Evolutionary conservation across 2,329 filamentous ascomycete genomes (phyloP).

Genomic region (Xylariales sp.): DNA sequence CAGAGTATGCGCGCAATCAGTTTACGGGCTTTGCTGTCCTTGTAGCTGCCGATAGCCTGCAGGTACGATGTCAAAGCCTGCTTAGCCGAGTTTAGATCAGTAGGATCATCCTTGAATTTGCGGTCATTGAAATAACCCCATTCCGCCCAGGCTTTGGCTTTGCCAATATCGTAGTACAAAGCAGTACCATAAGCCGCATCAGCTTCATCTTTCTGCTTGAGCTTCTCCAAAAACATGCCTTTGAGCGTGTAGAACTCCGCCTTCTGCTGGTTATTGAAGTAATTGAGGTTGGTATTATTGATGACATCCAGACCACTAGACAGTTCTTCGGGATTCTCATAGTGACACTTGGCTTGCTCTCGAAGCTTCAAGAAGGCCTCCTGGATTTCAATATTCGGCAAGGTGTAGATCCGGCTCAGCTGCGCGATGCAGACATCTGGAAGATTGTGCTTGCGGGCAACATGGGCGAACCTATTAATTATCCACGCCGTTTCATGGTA

Average conservation of each 20-base stretch:
- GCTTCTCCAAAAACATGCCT: constrained; percentile 97
- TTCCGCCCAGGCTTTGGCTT: constrained; percentile 97
- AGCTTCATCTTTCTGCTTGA: constrained; percentile 85
- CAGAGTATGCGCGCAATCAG: constrained; percentile 89
- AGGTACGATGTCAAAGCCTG: constrained; percentile 95
- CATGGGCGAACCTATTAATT: constrained; percentile 97
- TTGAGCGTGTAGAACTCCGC: constrained; percentile 99
- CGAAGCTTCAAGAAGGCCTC: constrained; percentile 96
- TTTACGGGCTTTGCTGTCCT: constrained; percentile 94
- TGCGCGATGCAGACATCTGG: constrained; percentile 97
- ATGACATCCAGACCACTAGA: constrained; percentile 94
- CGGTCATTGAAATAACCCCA: constrained; percentile 98
- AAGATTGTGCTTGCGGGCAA: constrained; percentile 93
- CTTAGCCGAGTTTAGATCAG: constrained; percentile 76
- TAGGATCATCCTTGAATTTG: constrained; percentile 87
- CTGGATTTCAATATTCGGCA: constrained; percentile 99
- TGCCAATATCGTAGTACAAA: constrained; percentile 89
- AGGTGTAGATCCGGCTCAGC: constrained; percentile 93
- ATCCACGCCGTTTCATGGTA: constrained; percentile 99
- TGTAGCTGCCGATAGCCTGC: constrained; percentile 93
- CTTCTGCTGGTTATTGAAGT: constrained; percentile 94
- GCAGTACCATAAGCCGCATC: constrained; percentile 94
- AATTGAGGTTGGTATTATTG: constrained; percentile 98
- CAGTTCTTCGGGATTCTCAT: constrained; percentile 90
- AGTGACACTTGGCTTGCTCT: constrained; percentile 99